Evolutionary conservation across 164 flowering plant species (phyloP).

Genomic region (Tetrastigma voinierianum): DNA sequence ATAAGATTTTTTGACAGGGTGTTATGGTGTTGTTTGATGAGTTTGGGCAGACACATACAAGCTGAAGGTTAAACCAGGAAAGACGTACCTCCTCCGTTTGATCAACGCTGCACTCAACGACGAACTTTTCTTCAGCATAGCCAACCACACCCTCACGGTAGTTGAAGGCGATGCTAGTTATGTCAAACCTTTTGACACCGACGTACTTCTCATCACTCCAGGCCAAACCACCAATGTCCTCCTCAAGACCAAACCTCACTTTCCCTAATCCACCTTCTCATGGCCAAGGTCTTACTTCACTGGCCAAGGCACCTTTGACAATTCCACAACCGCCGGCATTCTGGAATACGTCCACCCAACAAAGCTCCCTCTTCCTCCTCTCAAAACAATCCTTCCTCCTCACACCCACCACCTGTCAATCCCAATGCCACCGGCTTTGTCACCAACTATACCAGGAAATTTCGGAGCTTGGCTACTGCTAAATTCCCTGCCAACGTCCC

Average conservation of each 20-base stretch:
- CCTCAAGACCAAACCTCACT: conserved; percentile 36
- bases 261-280: conserved; percentile 47
- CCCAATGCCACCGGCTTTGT: conserved; percentile 21
- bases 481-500: conserved; percentile 39
- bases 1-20: neutral
- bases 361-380: neutral
- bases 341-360: conserved; percentile 27
- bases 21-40: neutral
- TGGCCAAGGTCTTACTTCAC: conserved; percentile 45
- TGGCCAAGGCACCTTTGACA: conserved; percentile 46
- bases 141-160: conserved; percentile 52
- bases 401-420: conserved; percentile 26
- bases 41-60: conserved; percentile 47
- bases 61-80: conserved; percentile 53
- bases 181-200: conserved; percentile 45
- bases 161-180: conserved; percentile 59
- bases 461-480: conserved; percentile 28
- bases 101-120: conserved; percentile 72
- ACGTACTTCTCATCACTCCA: conserved; percentile 39
- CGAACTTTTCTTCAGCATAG: conserved; percentile 64
- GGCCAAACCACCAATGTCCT: conserved; percentile 69
- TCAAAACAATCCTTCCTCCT: neutral
- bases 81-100: conserved; percentile 54
- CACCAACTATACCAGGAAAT: conserved; percentile 18
- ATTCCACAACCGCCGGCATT: conserved; percentile 45